phyloP scores from a whole-genome alignment of 1,139 yeast genomes.

The Yarrowia galli region DNA sequence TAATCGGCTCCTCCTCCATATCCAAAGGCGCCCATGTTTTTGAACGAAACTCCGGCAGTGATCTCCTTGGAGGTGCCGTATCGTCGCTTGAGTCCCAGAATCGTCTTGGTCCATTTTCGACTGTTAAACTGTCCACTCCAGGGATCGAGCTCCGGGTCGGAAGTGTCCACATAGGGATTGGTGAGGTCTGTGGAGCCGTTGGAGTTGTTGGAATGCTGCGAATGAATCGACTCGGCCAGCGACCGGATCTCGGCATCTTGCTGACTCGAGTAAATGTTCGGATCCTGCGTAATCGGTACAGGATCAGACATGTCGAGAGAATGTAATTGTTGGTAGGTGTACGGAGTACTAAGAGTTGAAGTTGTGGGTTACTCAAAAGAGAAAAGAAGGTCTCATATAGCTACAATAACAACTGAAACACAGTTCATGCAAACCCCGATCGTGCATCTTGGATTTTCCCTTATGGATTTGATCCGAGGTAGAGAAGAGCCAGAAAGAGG shows the following conservation, averaged over 20 bases:
- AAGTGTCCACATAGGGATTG: conserved; percentile 43
- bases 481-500: not conserved
- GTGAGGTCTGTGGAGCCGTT: conserved; percentile 41
- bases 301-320: conserved; percentile 7
- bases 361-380: too few species aligned
- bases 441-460: conserved; percentile 10
- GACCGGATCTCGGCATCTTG: conserved; percentile 34
- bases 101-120: conserved; percentile 75
- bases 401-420: not conserved
- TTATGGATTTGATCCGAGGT: conserved; percentile 16
- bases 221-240: conserved; percentile 27
- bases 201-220: conserved; percentile 36
- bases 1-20: conserved; percentile 79
- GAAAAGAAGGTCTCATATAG: not conserved
- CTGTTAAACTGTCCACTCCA: conserved; percentile 63
- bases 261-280: conserved; percentile 24
- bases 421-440: conserved; percentile 7
- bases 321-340: not conserved
- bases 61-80: conserved; percentile 67
- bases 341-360: too few species aligned
- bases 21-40: conserved; percentile 74
- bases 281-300: conserved; percentile 33
- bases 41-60: conserved; percentile 67
- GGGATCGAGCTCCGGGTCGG: conserved; percentile 61
- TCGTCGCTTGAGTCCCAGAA: conserved; percentile 59